Conservation (phyloP, 2,329 filamentous ascomycete genomes). For the Annulohypoxylon truncatum region DNA sequence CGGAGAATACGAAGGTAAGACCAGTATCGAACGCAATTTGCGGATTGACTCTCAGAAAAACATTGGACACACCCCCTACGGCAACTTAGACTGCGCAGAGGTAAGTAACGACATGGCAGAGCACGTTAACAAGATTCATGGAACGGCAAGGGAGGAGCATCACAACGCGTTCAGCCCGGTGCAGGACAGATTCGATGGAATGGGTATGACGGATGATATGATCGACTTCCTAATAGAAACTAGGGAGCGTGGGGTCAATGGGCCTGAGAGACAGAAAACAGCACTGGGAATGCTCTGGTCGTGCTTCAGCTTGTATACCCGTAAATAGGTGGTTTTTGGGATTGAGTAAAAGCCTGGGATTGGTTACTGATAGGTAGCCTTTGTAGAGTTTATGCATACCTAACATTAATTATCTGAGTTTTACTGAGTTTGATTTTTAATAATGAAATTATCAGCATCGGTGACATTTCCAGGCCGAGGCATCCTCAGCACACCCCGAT, state of each 20-base stretch:
- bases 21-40: too few relatives aligned
- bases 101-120: background rate
- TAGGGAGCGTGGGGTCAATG: background rate
- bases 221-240: conserved; percentile 19
- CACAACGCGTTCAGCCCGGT: background rate
- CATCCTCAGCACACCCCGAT: background rate
- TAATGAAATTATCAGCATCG: background rate
- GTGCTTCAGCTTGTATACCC: background rate
- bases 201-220: conserved; percentile 16
- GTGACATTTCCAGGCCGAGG: background rate
- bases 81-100: background rate
- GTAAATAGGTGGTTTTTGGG: background rate
- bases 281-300: conserved; percentile 13
- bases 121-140: background rate
- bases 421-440: background rate
- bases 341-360: background rate
- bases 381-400: background rate
- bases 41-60: too few relatives aligned
- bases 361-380: background rate
- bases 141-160: background rate
- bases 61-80: background rate
- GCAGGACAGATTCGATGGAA: background rate
- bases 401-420: background rate
- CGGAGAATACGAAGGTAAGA: background rate
- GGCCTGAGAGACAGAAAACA: background rate